Base-by-base conservation (phyloP, 352 stramenopile species). In the Peronospora destructor region DNA sequence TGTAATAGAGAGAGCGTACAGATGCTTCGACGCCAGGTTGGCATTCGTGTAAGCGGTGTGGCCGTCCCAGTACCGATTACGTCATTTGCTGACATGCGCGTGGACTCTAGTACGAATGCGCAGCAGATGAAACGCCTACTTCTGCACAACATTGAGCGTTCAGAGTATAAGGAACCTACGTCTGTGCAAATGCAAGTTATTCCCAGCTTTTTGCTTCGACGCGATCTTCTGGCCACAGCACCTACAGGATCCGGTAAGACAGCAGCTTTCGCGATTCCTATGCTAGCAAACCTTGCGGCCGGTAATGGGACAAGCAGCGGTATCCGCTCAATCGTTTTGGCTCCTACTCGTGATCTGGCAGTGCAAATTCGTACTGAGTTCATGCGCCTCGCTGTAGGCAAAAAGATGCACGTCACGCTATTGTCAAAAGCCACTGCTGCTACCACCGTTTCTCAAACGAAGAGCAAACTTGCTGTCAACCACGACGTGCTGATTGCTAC, bases 171-270 rank as follows among this genome's bases (percentile, higher is more conserved):
- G 60, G 96, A 99, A 61, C 97, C 97, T 2, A 99, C 96, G 36
- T 77, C 97, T 3, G 97, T 99, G 59, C 97, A 99, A 69, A 99
- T 99, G 96, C 91, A 97, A 65, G 78, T 89, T 14, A 95, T 98
- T 42, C 93, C 94, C 28, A 82, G 80, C 33, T 56, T 98, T 46
- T 53, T 97, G 7, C 68, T 78, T 11, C 71, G 78, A 34, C 82
- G 89, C 42, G 97, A 99, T 68, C 72, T 99, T 36, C 78, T 99
- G 21, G 96, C 85, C 6, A 95, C 87, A 19, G 96, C 97, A 8
- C 96, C 97, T 6, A 99, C 97, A 19, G 96, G 95, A 29, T 97
- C 85, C 1, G 95, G 96, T 59, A 99, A 99, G 64, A 98, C 95
- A 12, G 96, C 96, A 45, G 94, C 94, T 6, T 99, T 98, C 65